Conservation (phyloP, 805 yeast species). For the Saccharomycopsis capsularis region DNA sequence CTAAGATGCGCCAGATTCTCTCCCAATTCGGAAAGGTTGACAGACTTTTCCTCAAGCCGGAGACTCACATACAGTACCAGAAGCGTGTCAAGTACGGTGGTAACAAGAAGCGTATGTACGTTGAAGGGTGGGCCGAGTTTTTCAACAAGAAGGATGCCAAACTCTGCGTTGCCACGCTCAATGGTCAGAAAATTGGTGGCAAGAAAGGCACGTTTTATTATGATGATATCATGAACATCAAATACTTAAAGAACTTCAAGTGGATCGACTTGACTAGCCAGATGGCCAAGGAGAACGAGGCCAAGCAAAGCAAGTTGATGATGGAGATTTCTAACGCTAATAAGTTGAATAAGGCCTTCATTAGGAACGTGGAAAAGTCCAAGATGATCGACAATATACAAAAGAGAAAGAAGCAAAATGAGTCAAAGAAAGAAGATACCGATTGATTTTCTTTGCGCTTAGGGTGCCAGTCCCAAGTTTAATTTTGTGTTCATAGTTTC, state of each 20-base stretch:
- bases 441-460: too few relatives aligned
- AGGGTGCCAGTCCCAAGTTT: too few relatives aligned
- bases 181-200: slow-evolving; percentile 88
- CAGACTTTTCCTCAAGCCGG: slow-evolving; percentile 81
- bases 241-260: slow-evolving; percentile 84
- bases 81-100: slow-evolving; percentile 82
- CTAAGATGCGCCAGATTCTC: slow-evolving; percentile 75
- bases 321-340: slow-evolving; percentile 87
- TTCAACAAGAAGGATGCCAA: slow-evolving; percentile 79
- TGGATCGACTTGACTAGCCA: slow-evolving; percentile 95
- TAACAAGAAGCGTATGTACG: slow-evolving; percentile 77
- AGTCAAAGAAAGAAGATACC: too few relatives aligned
- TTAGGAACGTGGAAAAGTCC: slow-evolving; percentile 77
- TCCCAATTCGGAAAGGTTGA: slow-evolving; percentile 83
- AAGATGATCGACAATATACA: slow-evolving; percentile 70
- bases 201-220: slow-evolving; percentile 85
- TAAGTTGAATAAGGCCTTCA: slow-evolving; percentile 75
- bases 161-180: slow-evolving; percentile 75
- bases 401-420: slow-evolving; percentile 37
- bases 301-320: slow-evolving; percentile 78
- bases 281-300: slow-evolving; percentile 82
- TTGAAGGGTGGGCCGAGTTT: slow-evolving; percentile 98
- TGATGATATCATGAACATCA: slow-evolving; percentile 89
- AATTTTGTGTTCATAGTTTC: too few relatives aligned
- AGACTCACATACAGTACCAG: slow-evolving; percentile 56